Base-by-base conservation (phyloP, 2,329 filamentous ascomycete genomes). In the Colletotrichum tropicicola region DNA sequence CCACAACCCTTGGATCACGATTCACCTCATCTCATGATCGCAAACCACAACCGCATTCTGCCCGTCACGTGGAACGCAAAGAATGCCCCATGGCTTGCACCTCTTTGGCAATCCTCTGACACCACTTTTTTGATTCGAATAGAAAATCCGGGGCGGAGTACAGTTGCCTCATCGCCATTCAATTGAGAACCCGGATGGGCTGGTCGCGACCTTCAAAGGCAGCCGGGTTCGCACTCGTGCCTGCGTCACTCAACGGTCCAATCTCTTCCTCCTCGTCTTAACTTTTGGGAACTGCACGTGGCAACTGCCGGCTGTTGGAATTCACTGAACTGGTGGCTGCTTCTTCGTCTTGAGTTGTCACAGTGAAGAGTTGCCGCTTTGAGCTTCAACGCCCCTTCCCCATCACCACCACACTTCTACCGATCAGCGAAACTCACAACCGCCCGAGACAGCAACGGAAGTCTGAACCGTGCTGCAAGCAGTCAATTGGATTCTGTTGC, bases 131-230 rank as follows among this genome's bases (percentile, higher is more conserved):
- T 28, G n/a, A 19, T 28, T 32, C 28, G 17, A 17, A 10, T n/a
- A 39, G 35, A 55, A 37, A 51, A 52, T 30, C 60, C 57, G 62
- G 57, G 58, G 62, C 62, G 57, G 35, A 55, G 27, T 28, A 35
- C 49, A 45, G 30, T 44, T 32, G 48, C 45, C 43, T 41, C 49
- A 52, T 65, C 62, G 51, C 56, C 37, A 25, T 47, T 43, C 37
- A 25, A 39, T 28, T 61, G 62, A 65, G 62, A 51, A 65, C 62
- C 62, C 51, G 27, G 62, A 65, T 65, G 62, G 61, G 17, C 43
- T 17, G 12, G 27, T 62, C 58, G 49, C 62, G 27, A 55, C 32
- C 47, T 65, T 54, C 21, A 65, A 62, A 61, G 62, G 44, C 62
- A 51, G 17, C 49, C 61, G 27, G 57, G 49, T 55, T 47, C 57